phyloP scores from a whole-genome alignment of 2,329 filamentous ascomycete species.

The Aspergillus eucalypticola region DNA sequence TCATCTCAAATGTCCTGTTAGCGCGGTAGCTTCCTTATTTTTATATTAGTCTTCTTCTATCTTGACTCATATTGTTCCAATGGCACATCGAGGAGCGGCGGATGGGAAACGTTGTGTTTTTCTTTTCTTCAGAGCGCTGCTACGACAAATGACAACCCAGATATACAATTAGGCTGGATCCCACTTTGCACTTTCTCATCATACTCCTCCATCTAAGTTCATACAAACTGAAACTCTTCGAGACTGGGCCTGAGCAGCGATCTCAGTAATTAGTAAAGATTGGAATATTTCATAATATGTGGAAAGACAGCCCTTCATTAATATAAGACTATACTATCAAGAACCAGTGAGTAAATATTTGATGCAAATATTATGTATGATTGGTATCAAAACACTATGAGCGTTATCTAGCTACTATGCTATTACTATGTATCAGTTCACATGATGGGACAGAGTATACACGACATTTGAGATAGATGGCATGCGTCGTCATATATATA shows the following conservation, averaged over 20 bases:
- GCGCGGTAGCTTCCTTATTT: not conserved
- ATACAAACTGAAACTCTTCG: too few relatives aligned
- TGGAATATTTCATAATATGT: too few relatives aligned
- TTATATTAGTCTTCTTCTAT: not conserved
- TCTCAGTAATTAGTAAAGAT: too few relatives aligned
- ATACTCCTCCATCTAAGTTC: not conserved
- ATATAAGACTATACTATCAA: too few relatives aligned
- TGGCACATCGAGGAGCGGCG: constrained; percentile 7
- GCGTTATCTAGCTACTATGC: not conserved
- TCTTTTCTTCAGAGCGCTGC: constrained; percentile 3
- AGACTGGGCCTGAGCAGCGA: not conserved
- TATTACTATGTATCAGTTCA: not conserved
- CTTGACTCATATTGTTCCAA: constrained; percentile 2
- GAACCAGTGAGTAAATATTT: not conserved
- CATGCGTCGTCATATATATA: not conserved
- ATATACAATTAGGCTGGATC: not conserved
- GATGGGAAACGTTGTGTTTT: constrained; percentile 1
- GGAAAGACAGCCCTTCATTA: too few relatives aligned
- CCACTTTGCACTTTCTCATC: not conserved
- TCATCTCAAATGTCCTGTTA: not conserved
- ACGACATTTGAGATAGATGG: not conserved
- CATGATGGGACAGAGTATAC: not conserved
- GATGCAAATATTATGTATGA: not conserved
- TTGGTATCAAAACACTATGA: not conserved
- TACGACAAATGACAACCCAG: constrained; percentile 8